phyloP scores from a whole-genome alignment of 768 basidiomycete genomes.

The Mycena vitilis region DNA sequence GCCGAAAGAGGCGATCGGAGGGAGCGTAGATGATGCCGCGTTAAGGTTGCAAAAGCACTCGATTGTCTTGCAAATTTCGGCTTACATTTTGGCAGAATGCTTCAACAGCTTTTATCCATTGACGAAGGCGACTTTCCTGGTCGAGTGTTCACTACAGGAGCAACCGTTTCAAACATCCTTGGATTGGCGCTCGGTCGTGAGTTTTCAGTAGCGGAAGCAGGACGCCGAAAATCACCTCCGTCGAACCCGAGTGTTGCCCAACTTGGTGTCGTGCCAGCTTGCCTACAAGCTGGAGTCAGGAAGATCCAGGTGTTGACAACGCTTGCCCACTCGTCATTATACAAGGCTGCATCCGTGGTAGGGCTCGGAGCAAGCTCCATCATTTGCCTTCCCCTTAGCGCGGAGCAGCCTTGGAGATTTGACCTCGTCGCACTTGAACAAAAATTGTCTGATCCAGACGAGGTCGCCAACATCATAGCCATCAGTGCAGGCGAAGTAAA shows the following conservation, averaged over 20 bases:
- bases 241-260: conserved; percentile 27
- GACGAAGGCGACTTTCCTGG: conserved; percentile 21
- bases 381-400: conserved; percentile 22
- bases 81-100: conserved; percentile 22
- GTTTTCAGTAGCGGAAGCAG: conserved; percentile 30
- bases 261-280: conserved; percentile 30
- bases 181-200: conserved; percentile 34
- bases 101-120: conserved; percentile 32
- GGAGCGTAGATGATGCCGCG: conserved; percentile 20
- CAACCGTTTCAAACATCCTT: conserved; percentile 28
- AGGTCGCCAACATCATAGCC: conserved; percentile 20
- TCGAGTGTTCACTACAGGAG: conserved; percentile 32
- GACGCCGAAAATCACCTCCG: conserved; percentile 18
- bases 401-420: conserved; percentile 33
- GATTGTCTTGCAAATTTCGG: background rate
- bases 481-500: conserved; percentile 33
- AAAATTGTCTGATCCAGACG: conserved; percentile 6
- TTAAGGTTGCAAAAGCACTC: conserved; percentile 11
- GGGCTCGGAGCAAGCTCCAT: conserved; percentile 29
- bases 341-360: conserved; percentile 31
- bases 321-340: conserved; percentile 33
- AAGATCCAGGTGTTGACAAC: conserved; percentile 31
- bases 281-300: conserved; percentile 18
- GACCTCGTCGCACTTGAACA: conserved; percentile 23
- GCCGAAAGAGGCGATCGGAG: conserved; percentile 22